Evolutionary conservation across 441 rosid species (phyloP).

Genomic region (Rhodomyrtus psidioides): DNA sequence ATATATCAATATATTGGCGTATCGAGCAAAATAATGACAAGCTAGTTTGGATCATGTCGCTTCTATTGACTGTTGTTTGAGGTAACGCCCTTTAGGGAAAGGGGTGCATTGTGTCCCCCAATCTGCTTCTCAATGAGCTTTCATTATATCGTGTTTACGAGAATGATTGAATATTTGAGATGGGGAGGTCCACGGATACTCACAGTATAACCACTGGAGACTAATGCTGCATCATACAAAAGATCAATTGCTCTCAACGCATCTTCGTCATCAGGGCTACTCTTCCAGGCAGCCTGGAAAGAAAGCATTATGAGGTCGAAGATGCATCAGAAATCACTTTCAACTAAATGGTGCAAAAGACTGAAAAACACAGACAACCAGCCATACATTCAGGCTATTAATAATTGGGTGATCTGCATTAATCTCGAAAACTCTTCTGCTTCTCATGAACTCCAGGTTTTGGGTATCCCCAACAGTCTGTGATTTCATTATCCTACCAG

Average conservation of each 20-base stretch:
- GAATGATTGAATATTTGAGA: not conserved
- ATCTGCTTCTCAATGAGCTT: not conserved
- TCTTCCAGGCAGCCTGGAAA: slow-evolving; percentile 63
- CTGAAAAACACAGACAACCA: not conserved
- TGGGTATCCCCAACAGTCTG: slow-evolving; percentile 76
- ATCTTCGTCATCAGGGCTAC: slow-evolving; percentile 63
- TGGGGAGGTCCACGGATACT: slow-evolving; percentile 14
- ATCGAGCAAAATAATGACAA: not conserved
- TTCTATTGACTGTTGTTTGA: not conserved
- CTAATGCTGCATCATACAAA: slow-evolving; percentile 77
- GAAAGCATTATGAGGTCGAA: not conserved
- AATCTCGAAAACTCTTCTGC: slow-evolving; percentile 92
- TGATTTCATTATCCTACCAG: slow-evolving; percentile 75
- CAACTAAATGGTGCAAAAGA: not conserved
- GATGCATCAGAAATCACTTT: not conserved
- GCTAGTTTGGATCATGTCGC: not conserved
- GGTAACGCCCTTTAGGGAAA: not conserved
- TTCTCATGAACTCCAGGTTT: slow-evolving; percentile 82
- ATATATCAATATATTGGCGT: not conserved
- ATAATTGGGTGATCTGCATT: slow-evolving; percentile 83
- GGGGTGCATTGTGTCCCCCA: not conserved
- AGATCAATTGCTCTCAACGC: slow-evolving; percentile 82
- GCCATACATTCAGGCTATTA: slow-evolving; percentile 48
- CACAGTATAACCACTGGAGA: slow-evolving; percentile 87
- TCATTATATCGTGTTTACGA: not conserved